Evolutionary conservation across 2,329 filamentous ascomycete species (phyloP).

Genomic region (Lachnellula arida): DNA sequence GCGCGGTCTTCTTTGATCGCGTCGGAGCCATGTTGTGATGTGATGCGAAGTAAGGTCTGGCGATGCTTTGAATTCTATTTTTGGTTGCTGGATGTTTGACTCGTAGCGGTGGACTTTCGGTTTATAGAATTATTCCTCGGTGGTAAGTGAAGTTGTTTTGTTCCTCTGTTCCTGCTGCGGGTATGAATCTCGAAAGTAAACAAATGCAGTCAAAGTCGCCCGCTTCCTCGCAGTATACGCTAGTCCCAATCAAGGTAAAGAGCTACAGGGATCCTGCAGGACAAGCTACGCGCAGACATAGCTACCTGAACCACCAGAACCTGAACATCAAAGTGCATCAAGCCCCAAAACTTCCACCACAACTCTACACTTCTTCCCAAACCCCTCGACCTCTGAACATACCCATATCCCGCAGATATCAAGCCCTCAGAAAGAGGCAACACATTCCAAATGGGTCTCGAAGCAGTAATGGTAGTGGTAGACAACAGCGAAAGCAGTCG

Average conservation of each 20-base stretch:
- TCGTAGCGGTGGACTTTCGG: not conserved
- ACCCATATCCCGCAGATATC: not conserved
- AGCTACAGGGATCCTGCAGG: conserved; percentile 19
- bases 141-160: not conserved
- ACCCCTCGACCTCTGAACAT: not conserved
- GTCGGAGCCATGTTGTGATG: conserved; percentile 41
- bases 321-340: conserved; percentile 8
- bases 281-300: conserved; percentile 25
- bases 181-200: conserved; percentile 35
- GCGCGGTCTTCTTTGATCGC: conserved; percentile 38
- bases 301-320: conserved; percentile 25
- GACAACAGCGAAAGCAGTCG: conserved; percentile 99
- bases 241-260: conserved; percentile 14
- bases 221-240: conserved; percentile 13
- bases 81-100: too few species aligned
- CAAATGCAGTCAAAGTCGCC: conserved; percentile 30
- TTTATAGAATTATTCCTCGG: not conserved
- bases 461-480: conserved; percentile 99
- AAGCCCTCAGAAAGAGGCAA: conserved; percentile 11
- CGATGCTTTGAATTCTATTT: not conserved
- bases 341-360: not conserved
- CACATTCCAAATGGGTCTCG: conserved; percentile 81
- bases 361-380: not conserved
- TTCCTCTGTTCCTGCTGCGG: conserved; percentile 1
- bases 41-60: too few species aligned